Percentiles rank a stretch among this genome's conserved stretches.
Conservation (phyloP, 768 basidiomycete genomes). For the Russula abietina region DNA sequence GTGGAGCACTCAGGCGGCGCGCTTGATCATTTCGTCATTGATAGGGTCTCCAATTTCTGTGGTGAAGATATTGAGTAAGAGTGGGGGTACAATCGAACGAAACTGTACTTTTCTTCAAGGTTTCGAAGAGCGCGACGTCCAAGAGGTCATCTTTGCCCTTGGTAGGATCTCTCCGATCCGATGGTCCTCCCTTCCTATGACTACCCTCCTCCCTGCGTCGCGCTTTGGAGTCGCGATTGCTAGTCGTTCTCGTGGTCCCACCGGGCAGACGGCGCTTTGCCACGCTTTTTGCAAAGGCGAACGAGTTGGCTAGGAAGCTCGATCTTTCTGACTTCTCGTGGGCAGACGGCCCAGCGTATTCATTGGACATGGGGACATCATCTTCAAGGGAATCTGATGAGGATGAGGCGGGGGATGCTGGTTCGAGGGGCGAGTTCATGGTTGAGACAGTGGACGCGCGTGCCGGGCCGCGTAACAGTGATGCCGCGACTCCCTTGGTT, state of each 20-base stretch:
- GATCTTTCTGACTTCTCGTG: conserved; percentile 10
- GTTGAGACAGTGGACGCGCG: neutral
- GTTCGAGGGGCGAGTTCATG: conserved; percentile 27
- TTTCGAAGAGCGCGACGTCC: conserved; percentile 18
- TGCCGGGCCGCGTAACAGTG: conserved; percentile 5
- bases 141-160: conserved; percentile 22
- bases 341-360: neutral
- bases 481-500: too few relatives aligned
- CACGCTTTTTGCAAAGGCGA: conserved; percentile 12
- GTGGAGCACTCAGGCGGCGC: conserved; percentile 14
- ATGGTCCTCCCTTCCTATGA: conserved; percentile 16
- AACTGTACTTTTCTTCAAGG: conserved; percentile 16
- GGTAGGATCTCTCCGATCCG: conserved; percentile 13
- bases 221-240: conserved; percentile 23
- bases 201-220: conserved; percentile 23
- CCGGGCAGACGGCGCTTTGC: conserved; percentile 23
- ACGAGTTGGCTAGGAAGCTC: neutral
- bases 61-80: neutral
- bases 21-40: conserved; percentile 29
- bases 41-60: conserved; percentile 33
- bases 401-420: conserved; percentile 26
- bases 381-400: conserved; percentile 26
- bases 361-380: conserved; percentile 1
- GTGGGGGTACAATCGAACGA: neutral
- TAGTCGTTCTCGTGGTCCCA: conserved; percentile 19